A percentile compares a stretch with the other conserved stretches of the same genome.
phyloP scores from a whole-genome alignment of 768 basidiomycete genomes.

The Termitomyces sp. region DNA sequence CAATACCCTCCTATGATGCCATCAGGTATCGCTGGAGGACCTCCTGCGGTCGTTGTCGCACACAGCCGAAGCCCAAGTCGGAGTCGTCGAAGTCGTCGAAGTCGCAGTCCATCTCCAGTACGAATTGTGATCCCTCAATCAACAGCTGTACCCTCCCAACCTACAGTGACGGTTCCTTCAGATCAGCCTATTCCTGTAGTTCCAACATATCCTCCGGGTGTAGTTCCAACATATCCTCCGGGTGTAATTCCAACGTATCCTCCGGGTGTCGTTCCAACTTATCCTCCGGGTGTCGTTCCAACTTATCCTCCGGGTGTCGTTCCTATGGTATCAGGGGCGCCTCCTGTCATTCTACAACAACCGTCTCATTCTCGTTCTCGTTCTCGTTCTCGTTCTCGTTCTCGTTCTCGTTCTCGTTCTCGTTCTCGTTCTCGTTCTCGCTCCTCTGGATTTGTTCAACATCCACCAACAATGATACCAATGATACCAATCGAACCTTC shows the following conservation, averaged over 20 bases:
- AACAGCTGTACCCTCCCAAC: neutral
- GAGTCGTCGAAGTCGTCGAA: neutral
- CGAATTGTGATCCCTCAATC: neutral
- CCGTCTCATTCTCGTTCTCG: constrained; percentile 3
- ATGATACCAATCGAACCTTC: neutral
- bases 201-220: neutral
- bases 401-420: constrained; percentile 5
- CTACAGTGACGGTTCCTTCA: neutral
- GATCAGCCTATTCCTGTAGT: neutral
- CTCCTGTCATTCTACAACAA: neutral
- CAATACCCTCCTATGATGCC: neutral
- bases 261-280: neutral
- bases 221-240: neutral
- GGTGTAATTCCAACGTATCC: neutral
- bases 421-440: constrained; percentile 21
- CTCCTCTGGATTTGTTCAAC: neutral
- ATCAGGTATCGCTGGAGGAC: neutral
- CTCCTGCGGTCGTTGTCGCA: neutral
- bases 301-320: neutral
- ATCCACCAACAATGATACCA: neutral
- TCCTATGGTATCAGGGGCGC: neutral
- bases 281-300: neutral
- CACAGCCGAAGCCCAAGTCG: neutral
- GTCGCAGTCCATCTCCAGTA: neutral
- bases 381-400: constrained; percentile 4